Percentiles rank a stretch among this genome's conserved stretches.
Evolutionary conservation across 2,329 filamentous ascomycete genomes (phyloP).

Genomic region (Bipolaris gigantea): DNA sequence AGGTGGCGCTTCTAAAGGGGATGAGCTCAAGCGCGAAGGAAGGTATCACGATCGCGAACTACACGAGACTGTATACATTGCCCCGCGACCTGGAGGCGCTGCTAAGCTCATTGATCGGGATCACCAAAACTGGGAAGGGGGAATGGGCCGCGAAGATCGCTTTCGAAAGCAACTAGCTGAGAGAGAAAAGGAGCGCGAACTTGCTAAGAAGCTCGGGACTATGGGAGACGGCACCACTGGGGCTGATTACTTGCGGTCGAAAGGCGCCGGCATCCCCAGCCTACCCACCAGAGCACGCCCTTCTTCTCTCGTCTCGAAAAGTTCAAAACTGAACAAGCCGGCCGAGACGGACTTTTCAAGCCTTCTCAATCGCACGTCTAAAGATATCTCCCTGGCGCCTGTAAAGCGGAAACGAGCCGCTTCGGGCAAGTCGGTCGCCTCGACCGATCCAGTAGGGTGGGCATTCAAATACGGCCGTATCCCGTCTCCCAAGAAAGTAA

Average conservation of each 20-base stretch:
- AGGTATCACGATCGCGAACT: conserved; percentile 60
- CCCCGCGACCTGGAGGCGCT: conserved; percentile 52
- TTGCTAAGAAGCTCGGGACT: conserved; percentile 68
- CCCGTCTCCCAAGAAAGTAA: conserved; percentile 40
- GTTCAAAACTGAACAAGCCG: conserved; percentile 20
- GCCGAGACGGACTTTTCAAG: conserved; percentile 43
- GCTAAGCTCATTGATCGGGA: conserved; percentile 67
- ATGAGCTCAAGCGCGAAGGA: conserved; percentile 40
- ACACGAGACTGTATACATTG: conserved; percentile 54
- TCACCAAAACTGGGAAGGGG: conserved; percentile 47
- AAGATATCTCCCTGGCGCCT: conserved; percentile 47
- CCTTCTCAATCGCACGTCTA: conserved; percentile 49
- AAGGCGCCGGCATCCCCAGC: conserved; percentile 23
- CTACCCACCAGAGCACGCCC: conserved; percentile 23
- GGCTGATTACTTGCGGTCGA: conserved; percentile 67
- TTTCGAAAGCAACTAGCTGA: conserved; percentile 66
- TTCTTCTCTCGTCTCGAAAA: conserved; percentile 21
- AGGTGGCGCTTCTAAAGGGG: conserved; percentile 26
- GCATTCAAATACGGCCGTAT: conserved; percentile 48
- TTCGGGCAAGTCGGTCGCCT: conserved; percentile 35
- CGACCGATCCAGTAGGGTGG: conserved; percentile 51
- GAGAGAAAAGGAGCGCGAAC: conserved; percentile 71
- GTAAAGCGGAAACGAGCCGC: conserved; percentile 48
- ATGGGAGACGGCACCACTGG: conserved; percentile 65
- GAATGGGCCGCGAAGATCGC: conserved; percentile 66